Conservation (phyloP, 768 basidiomycete species). For the Leccinum subtestaceum region DNA sequence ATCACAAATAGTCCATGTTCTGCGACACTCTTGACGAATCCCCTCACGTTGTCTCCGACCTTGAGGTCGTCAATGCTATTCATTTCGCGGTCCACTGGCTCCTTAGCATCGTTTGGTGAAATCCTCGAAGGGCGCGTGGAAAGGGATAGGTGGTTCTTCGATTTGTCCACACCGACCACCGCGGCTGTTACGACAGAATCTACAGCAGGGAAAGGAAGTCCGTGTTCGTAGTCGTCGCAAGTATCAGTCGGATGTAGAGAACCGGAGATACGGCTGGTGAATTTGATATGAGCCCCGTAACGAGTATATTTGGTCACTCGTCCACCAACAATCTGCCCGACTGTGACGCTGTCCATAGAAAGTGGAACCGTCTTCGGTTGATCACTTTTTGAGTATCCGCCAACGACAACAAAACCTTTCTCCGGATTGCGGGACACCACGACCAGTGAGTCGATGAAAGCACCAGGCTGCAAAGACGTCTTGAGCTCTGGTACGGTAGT, state of each 20-base stretch:
- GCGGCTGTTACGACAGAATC: constrained; percentile 68
- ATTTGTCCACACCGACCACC: constrained; percentile 67
- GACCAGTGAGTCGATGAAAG: constrained; percentile 70
- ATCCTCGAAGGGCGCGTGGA: constrained; percentile 78
- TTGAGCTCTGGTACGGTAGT: constrained; percentile 66
- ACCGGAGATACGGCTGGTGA: constrained; percentile 69
- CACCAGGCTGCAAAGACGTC: constrained; percentile 60
- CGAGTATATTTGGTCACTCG: constrained; percentile 73
- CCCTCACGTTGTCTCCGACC: constrained; percentile 74
- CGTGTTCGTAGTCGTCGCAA: constrained; percentile 72
- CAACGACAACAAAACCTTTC: constrained; percentile 83
- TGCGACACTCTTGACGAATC: constrained; percentile 84
- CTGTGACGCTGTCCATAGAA: constrained; percentile 59
- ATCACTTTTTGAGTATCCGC: constrained; percentile 63
- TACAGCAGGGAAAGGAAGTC: constrained; percentile 53
- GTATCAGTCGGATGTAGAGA: constrained; percentile 79
- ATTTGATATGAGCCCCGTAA: constrained; percentile 73
- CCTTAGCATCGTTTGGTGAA: constrained; percentile 45
- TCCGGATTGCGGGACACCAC: constrained; percentile 89
- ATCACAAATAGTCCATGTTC: constrained; percentile 89
- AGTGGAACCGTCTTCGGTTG: constrained; percentile 48
- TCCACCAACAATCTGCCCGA: constrained; percentile 78
- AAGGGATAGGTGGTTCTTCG: constrained; percentile 67
- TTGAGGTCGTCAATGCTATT: constrained; percentile 57
- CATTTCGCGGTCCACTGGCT: constrained; percentile 69